Evolutionary conservation across 1,139 yeast genomes (phyloP).

Genomic region (Candida sp.): DNA sequence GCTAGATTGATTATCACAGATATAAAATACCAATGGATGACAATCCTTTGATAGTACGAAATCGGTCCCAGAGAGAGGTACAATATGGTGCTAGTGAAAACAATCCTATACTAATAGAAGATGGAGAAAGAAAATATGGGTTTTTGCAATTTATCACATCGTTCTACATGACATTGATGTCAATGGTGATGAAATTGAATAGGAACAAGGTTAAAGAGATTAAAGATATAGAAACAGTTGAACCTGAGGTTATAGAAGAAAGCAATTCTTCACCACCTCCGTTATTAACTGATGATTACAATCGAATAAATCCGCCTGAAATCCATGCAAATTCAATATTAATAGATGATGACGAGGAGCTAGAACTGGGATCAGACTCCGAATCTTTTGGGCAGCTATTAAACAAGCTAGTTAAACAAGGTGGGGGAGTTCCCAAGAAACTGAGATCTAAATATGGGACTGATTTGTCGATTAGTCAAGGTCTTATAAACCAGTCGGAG

Average conservation of each 20-base stretch:
- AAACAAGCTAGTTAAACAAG: background rate
- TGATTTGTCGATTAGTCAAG: slow-evolving; percentile 7
- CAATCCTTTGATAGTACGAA: background rate
- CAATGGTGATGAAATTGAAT: background rate
- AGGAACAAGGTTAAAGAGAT: background rate
- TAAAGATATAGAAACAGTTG: background rate
- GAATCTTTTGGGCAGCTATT: background rate
- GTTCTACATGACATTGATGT: background rate
- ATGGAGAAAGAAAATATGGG: background rate
- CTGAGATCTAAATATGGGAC: slow-evolving; percentile 10
- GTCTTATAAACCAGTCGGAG: background rate
- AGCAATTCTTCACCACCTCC: background rate
- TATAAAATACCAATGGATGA: background rate
- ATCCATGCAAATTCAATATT: slow-evolving; percentile 7
- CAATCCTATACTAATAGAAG: background rate
- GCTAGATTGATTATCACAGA: too few species aligned
- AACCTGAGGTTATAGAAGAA: background rate
- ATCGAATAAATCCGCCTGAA: slow-evolving; percentile 2
- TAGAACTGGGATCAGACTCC: background rate
- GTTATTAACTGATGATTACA: background rate
- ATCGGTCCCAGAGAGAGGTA: background rate
- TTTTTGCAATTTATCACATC: background rate
- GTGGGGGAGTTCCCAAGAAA: background rate
- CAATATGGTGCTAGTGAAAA: background rate
- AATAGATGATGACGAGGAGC: slow-evolving; percentile 6